Conservation (phyloP, 2,329 filamentous ascomycete species). For the Aureobasidium sp. region DNA sequence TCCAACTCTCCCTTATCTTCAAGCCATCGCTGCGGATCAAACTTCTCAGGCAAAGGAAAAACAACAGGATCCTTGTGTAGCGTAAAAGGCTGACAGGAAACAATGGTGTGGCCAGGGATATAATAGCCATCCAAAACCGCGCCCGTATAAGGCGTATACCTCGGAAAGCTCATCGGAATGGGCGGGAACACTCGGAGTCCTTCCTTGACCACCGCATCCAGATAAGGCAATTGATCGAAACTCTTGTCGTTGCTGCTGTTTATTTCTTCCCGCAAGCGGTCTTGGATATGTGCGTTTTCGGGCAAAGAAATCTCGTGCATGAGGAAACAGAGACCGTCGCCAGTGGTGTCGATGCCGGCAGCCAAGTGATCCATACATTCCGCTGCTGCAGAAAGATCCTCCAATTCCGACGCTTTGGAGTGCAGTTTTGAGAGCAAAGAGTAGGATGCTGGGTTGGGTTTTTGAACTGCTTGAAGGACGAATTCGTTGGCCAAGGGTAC, state of each 20-base stretch:
- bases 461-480: neutral
- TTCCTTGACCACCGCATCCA: slow-evolving; percentile 46
- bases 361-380: slow-evolving; percentile 68
- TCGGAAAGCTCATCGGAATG: slow-evolving; percentile 45
- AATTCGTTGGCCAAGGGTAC: slow-evolving; percentile 11
- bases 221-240: slow-evolving; percentile 33
- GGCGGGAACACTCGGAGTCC: slow-evolving; percentile 45
- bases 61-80: slow-evolving; percentile 41
- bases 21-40: slow-evolving; percentile 46
- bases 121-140: slow-evolving; percentile 27
- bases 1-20: slow-evolving; percentile 25
- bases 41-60: slow-evolving; percentile 38
- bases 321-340: slow-evolving; percentile 61
- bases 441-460: neutral
- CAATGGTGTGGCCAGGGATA: slow-evolving; percentile 38
- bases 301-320: slow-evolving; percentile 65
- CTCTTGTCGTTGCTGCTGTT: neutral
- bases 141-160: slow-evolving; percentile 39
- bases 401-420: slow-evolving; percentile 10
- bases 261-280: slow-evolving; percentile 12
- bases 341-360: slow-evolving; percentile 65
- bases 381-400: slow-evolving; percentile 24
- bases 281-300: slow-evolving; percentile 21
- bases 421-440: slow-evolving; percentile 10
- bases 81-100: slow-evolving; percentile 40